Evolutionary conservation across 371 early-diverging fungal species (phyloP), one percentile per base, ranked within the genome.

Genomic region (Mucor circinelloides): DNA sequence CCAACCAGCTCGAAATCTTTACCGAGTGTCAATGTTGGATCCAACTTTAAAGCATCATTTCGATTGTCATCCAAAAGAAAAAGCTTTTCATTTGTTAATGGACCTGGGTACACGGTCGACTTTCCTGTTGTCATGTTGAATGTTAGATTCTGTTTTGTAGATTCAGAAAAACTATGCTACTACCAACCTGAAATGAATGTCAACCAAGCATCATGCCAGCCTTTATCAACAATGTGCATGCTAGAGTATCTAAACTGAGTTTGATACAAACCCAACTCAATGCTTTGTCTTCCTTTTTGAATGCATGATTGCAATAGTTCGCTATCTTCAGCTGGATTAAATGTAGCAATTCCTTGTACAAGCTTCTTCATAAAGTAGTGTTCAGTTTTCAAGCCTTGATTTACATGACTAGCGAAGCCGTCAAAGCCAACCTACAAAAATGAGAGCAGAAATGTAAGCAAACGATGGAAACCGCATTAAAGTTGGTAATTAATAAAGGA

Each of bases 121-220:
- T 63, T 62, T 31, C 63, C 68, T 68, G 31, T 28, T 52, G 36
- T n/a, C n/a, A n/a, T n/a, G n/a, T 54, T 42, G 17, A 0, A 25
- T 27, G 6, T 38, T 36, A 36, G 36, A 1, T 36, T 58, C 9
- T 23, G 44, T 31, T 21, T 10, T 28, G 28, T 23, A 31, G 34
- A 34, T 23, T 25, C 21, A 46, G 21, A 13, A 36, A n/a, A 13
- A 1, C 8, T 1, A 36, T 31, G 6, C 50, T 19, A 13, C 15
- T 40, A 48, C 30, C 36, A 64, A 69, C 70, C 70, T 40, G 66
- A 60, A 21, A 70, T 70, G 42, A 66, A 70, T n/a, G 38, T 27
- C 21, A 70, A 17, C 71, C 71, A 70, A 12, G 50, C 1, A 48
- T 36, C n/a, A 46, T 58, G 40, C 71, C 71, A 70, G 2, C 42